phyloP scores from a whole-genome alignment of 108 stramenopile genomes.

The Schizochytrium sp. region DNA sequence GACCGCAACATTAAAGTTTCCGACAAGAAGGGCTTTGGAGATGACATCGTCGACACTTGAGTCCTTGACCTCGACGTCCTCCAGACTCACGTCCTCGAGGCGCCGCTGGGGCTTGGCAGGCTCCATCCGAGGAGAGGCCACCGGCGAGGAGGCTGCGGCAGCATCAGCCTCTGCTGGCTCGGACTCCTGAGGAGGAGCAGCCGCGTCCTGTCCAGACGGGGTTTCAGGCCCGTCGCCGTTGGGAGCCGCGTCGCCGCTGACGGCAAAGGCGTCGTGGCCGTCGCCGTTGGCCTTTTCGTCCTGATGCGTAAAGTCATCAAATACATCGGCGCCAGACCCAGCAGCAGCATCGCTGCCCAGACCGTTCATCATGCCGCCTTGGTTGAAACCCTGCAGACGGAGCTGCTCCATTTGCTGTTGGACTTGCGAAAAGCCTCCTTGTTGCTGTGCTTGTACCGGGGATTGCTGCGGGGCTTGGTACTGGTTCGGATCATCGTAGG shows the following conservation, averaged over 20 bases:
- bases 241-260: background rate
- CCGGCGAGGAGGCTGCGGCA: background rate
- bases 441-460: background rate
- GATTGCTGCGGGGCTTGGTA: background rate
- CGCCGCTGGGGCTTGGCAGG: background rate
- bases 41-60: constrained; percentile 61
- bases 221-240: background rate
- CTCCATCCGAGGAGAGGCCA: background rate
- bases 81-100: background rate
- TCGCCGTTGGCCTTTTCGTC: background rate
- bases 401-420: background rate
- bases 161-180: background rate
- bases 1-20: constrained; percentile 90
- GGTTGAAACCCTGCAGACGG: background rate
- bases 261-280: background rate
- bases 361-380: background rate
- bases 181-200: background rate
- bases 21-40: constrained; percentile 75
- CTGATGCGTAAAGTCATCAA: background rate
- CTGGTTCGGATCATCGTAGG: background rate
- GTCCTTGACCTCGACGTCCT: constrained; percentile 35
- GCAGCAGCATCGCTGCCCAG: background rate
- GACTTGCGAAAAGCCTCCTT: background rate
- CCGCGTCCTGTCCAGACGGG: too few relatives aligned
- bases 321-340: background rate